A percentile compares a stretch with the other conserved stretches of the same genome.
phyloP scores from a whole-genome alignment of 2,329 filamentous ascomycete genomes.

The Botrytis tulipae region DNA sequence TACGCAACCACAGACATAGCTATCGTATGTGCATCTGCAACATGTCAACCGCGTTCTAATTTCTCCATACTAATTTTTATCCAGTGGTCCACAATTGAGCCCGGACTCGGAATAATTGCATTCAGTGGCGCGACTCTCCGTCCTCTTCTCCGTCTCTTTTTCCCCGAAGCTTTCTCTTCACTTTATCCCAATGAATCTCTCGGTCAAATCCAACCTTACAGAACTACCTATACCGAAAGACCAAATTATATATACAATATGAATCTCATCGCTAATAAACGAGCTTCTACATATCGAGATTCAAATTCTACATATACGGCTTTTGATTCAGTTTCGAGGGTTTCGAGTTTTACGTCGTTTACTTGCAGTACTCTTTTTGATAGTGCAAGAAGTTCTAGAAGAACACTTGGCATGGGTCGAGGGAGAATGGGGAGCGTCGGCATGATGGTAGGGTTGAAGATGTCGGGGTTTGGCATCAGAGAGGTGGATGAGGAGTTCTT shows the following conservation, averaged over 20 bases:
- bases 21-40: slow-evolving; percentile 19
- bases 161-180: not conserved
- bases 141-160: slow-evolving; percentile 42
- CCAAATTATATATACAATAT: not conserved
- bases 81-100: slow-evolving; percentile 50
- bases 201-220: not conserved
- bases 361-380: not conserved
- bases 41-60: not conserved
- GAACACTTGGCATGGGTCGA: not conserved
- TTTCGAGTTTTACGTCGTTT: not conserved
- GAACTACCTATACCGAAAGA: not conserved
- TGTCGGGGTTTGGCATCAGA: not conserved
- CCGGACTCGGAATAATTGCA: slow-evolving; percentile 49
- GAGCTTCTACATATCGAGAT: not conserved
- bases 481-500: not conserved
- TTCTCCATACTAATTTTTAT: slow-evolving; percentile 38
- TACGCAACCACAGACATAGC: slow-evolving; percentile 25
- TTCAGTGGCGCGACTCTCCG: slow-evolving; percentile 49
- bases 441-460: too few species aligned
- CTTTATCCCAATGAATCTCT: not conserved
- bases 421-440: not conserved
- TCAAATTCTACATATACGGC: not conserved
- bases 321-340: not conserved
- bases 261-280: not conserved
- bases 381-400: not conserved